These are phyloP conservation scores for Fraxinus sp. DNA, from an alignment of 305 asterid genomes.

Conservation along the genomic window DNA sequence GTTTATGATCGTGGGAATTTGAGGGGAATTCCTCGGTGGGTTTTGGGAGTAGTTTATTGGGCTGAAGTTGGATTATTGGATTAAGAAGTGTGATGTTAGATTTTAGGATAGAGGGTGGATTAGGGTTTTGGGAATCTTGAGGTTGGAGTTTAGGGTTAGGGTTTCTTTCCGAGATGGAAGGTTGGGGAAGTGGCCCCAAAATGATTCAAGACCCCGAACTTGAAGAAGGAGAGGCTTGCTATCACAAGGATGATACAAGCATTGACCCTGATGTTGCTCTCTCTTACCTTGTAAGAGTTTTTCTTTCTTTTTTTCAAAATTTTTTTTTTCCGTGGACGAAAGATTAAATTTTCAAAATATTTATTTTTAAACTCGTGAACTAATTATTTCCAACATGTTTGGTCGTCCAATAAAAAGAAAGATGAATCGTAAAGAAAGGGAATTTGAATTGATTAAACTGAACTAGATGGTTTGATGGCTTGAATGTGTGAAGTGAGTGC, in stretches of 20 bases:
- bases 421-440: slow-evolving; percentile 9
- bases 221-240: slow-evolving; percentile 89
- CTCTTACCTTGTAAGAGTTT: slow-evolving; percentile 87
- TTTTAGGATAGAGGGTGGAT: slow-evolving; percentile 59
- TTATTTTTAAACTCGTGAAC: slow-evolving; percentile 18
- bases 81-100: slow-evolving; percentile 60
- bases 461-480: slow-evolving; percentile 14
- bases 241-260: slow-evolving; percentile 49
- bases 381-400: slow-evolving; percentile 8
- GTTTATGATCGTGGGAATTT: slow-evolving; percentile 28
- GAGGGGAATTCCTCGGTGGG: slow-evolving; percentile 31
- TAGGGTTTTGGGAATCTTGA: slow-evolving; percentile 50
- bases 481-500: slow-evolving; percentile 11
- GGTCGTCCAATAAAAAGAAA: slow-evolving; percentile 20
- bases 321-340: slow-evolving; percentile 4
- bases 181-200: slow-evolving; percentile 39
- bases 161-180: slow-evolving; percentile 30
- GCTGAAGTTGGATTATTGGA: slow-evolving; percentile 36
- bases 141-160: slow-evolving; percentile 34
- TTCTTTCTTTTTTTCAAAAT: slow-evolving; percentile 24
- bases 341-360: slow-evolving; percentile 22
- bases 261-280: slow-evolving; percentile 74
- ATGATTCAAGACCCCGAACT: slow-evolving; percentile 66
- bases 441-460: slow-evolving; percentile 19
- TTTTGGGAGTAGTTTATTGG: slow-evolving; percentile 35